These are phyloP conservation scores for Cyphellophora attinorum DNA, from an alignment of 2,329 filamentous ascomycete species.

Conservation along the genomic window DNA sequence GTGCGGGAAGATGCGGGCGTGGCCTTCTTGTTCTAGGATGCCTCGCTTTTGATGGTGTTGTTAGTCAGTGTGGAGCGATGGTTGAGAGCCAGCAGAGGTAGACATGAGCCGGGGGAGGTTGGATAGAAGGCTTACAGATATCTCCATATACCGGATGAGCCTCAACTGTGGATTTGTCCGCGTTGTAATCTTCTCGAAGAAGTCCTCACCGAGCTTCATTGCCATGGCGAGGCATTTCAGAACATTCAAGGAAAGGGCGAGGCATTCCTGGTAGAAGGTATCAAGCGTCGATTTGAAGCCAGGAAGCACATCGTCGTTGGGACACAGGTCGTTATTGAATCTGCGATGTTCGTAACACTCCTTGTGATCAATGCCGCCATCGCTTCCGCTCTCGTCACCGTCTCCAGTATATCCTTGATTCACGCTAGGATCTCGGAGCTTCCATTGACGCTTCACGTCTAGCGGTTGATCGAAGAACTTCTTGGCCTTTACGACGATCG, in stretches of 20 bases:
- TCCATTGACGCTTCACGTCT: conserved; percentile 36
- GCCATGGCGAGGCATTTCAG: conserved; percentile 46
- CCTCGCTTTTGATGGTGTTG: conserved; percentile 24
- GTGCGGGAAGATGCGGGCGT: conserved; percentile 19
- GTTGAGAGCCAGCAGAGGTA: no score
- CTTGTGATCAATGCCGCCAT: conserved; percentile 3
- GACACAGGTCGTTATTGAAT: conserved; percentile 5
- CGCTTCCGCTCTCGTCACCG: conserved; percentile 3
- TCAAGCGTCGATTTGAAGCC: conserved; percentile 32
- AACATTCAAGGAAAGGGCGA: conserved; percentile 42
- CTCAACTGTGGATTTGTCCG: conserved; percentile 30
- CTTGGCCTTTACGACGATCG: no score
- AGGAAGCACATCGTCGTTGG: conserved; percentile 30
- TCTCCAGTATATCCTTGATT: conserved; percentile 7
- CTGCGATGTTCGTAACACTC: conserved; percentile 6
- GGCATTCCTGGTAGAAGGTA: conserved; percentile 28
- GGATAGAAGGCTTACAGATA: no score
- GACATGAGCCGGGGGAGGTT: no score
- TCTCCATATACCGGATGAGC: conserved; percentile 21
- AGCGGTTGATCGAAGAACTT: conserved; percentile 32
- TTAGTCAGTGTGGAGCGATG: no score
- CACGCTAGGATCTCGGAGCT: conserved; percentile 25
- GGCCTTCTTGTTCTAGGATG: conserved; percentile 1
- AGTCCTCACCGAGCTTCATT: conserved; percentile 42
- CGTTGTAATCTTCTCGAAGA: conserved; percentile 45